phyloP scores from a whole-genome alignment of 2,329 filamentous ascomycete species.

The Fusarium anthophilum region DNA sequence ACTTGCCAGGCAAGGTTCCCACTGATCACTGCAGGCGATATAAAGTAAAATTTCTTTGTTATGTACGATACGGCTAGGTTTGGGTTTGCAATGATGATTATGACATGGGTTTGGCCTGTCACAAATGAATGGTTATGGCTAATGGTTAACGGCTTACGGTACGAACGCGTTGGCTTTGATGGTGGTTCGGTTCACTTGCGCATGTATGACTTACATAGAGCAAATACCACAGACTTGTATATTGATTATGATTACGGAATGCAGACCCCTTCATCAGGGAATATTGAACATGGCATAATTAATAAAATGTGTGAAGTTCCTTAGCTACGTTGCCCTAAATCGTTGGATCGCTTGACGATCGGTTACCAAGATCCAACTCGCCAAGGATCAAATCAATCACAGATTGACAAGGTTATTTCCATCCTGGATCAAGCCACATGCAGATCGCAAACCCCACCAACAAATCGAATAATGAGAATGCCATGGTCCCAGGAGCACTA shows the following conservation, averaged over 20 bases:
- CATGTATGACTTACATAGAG: background rate
- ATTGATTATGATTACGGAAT: background rate
- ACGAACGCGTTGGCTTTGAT: background rate
- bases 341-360: background rate
- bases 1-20: background rate
- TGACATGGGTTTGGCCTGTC: background rate
- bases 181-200: background rate
- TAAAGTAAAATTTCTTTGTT: background rate
- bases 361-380: background rate
- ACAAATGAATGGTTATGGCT: background rate
- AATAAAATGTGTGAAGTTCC: background rate
- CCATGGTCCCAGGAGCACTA: accelerated
- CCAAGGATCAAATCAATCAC: background rate
- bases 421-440: background rate
- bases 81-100: background rate
- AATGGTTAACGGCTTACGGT: background rate
- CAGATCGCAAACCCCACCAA: too few species aligned
- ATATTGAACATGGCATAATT: background rate
- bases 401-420: background rate
- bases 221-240: too few species aligned
- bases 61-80: background rate
- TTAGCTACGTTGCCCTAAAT: background rate
- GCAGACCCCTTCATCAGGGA: accelerated
- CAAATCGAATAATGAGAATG: too few species aligned
- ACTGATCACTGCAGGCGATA: background rate